Evolutionary conservation across 108 stramenopile genomes (phyloP).

Genomic region (Phaeodactylum tricornutum): DNA sequence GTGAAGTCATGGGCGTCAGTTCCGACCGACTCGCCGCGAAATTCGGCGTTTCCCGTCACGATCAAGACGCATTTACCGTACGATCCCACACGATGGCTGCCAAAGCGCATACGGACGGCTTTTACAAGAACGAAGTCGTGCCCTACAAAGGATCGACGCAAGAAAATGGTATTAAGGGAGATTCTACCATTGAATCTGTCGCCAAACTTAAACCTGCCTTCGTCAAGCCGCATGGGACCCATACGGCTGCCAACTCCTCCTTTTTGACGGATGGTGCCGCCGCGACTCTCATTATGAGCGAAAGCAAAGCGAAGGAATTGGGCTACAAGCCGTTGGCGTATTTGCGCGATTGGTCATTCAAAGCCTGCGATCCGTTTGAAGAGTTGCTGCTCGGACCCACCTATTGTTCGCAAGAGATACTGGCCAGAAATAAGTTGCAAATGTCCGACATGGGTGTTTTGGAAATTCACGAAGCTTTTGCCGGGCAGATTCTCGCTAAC

Average conservation of each 20-base stretch:
- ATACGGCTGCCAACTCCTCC: conserved; percentile 97
- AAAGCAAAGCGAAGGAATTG: conserved; percentile 89
- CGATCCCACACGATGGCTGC: conserved; percentile 82
- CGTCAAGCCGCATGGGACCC: conserved; percentile 94
- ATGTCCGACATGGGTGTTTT: conserved; percentile 88
- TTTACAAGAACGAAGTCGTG: conserved; percentile 88
- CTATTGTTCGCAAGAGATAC: conserved; percentile 77
- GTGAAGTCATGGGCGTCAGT: conserved; percentile 98
- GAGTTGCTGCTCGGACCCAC: conserved; percentile 92
- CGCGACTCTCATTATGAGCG: conserved; percentile 88
- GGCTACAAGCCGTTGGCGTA: conserved; percentile 93
- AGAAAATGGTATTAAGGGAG: conserved; percentile 96
- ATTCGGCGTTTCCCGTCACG: conserved; percentile 87
- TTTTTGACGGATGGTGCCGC: conserved; percentile 97
- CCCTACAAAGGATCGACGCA: conserved; percentile 77
- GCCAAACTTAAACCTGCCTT: conserved; percentile 95
- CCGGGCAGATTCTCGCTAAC: conserved; percentile 96
- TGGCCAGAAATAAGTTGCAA: conserved; percentile 67
- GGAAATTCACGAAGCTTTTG: conserved; percentile 99
- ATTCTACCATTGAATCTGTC: conserved; percentile 85
- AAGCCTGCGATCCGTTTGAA: conserved; percentile 96
- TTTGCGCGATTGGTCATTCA: conserved; percentile 90
- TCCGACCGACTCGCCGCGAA: conserved; percentile 90
- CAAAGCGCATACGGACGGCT: conserved; percentile 88
- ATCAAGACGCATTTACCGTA: conserved; percentile 95